Base-by-base conservation (phyloP, 345 rosid genomes). In the Combretum micranthum region DNA sequence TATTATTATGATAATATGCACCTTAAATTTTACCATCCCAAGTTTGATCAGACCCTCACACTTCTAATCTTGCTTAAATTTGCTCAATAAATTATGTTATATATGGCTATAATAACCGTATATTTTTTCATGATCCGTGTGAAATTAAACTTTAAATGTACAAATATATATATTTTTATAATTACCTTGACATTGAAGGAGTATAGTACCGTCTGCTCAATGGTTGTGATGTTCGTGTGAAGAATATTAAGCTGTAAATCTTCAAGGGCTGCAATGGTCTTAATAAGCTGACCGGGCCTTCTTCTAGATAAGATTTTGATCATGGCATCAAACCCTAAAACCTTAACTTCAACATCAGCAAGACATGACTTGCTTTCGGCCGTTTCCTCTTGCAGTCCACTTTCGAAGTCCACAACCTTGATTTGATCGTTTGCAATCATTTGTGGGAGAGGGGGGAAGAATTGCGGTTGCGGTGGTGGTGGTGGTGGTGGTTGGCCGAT, bases 221-320 rank as follows among this genome's bases (percentile, higher is more conserved):
- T 87, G 72, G 96, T 89, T 55, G 99, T 89, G 65, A 93, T 93
- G 69, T 87, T 93, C 68, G 95, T 85, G 65, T 89, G 97, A 42
- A 89, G 88, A 42, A 93, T 82, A 45, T 69, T 89, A 64, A 93
- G 87, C 73, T 85, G 91, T 76, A 93, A 76, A 77, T 87, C 97
- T 63, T 93, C 89, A 4, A 93, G 76, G n/a, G 96, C 99, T 37
- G 99, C 97, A 10, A 89, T 93, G 45, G 87, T 72, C 59, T 79
- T 82, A 21, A 85, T 71, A 18, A 93, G 67, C 61, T 87, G 97
- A 32, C 96, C 91, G 0, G 97, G 94, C 61, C 99, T 85, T 76
- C 99, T 89, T 74, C 94, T 75, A 0, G 88, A 89, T 15, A 93
- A 83, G 62, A 89, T 87, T 86, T 93, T 89, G 67, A 93, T 87